Base-by-base conservation (phyloP, 805 yeast genomes). In the Pichia gijzeniarum region DNA sequence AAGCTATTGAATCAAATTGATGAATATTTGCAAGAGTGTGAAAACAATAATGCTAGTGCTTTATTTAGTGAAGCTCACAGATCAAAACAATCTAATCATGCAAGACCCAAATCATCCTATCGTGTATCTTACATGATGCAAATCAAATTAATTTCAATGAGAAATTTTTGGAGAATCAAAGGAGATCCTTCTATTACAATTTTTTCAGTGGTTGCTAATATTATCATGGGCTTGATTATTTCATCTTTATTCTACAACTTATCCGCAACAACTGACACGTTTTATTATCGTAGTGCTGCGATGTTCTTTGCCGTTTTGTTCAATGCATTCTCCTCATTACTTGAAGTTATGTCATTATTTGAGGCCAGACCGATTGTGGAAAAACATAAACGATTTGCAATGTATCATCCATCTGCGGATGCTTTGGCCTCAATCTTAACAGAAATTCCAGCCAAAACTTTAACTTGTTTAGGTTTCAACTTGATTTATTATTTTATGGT, bases 241-340 rank as follows among this genome's bases (percentile, higher is more conserved):
- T 69, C 80, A 28, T 79, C 85, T 2, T 70, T 80, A 52, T 80
- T 77, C 54, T 79, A 75, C 62, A 76, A 79, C 52, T 55, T 77
- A 51, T 39, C 52, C 8, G 49, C 58, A 16, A 59, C 58, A 22
- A 73, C 85, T 0, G 61, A 55, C 0, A 70, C 78, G 2, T 73
- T 80, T 52, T 78, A 71, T 58, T 69, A 64, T 54, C 68, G 88
- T 57, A 74, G 80, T 54, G 78, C 87, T 35, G 73, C 81, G 38
- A 67, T 84, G 70, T 85, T 84, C 64, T 81, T 81, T 60, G 80
- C 83, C 19, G 70, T 77, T 38, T 66, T 80, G 56, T 80, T 78
- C 62, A 79, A 79, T 58, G 79, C 84, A 13, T 76, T 80, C 55
- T 68, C 80, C 16, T 78, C 82, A 16, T 58, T 80, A 48, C 65